Evolutionary conservation across 2,329 filamentous ascomycete species (phyloP).

Genomic region (Aspergillus sp.): DNA sequence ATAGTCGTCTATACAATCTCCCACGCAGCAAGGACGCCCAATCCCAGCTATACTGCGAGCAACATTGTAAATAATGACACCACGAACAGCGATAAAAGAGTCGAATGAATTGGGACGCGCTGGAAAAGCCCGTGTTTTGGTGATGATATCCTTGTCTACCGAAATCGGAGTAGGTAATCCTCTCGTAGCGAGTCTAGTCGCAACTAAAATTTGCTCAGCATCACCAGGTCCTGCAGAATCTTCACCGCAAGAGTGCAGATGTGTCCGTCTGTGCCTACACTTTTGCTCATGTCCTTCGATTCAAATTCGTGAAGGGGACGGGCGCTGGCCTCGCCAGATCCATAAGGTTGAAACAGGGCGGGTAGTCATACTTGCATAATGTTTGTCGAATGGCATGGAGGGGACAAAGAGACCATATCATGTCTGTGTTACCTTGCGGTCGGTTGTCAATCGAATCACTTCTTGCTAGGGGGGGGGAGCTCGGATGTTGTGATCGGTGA

Average conservation of each 20-base stretch:
- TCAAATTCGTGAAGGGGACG: background rate
- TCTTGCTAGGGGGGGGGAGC: background rate
- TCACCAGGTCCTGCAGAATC: background rate
- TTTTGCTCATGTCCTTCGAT: background rate
- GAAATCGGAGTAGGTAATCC: background rate
- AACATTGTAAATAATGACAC: background rate
- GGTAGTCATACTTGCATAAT: conserved; percentile 5
- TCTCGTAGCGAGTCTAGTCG: background rate
- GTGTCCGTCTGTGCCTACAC: background rate
- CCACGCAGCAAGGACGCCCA: background rate
- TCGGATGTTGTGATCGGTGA: background rate
- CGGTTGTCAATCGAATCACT: background rate
- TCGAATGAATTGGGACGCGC: background rate
- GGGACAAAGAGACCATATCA: background rate
- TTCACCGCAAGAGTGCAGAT: background rate
- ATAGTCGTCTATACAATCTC: background rate
- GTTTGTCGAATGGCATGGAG: conserved; percentile 6
- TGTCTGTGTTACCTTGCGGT: conserved; percentile 8
- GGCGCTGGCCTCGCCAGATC: background rate
- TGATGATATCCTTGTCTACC: background rate
- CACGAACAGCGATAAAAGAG: background rate
- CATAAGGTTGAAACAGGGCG: background rate
- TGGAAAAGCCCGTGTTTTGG: background rate
- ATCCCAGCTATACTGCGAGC: background rate
- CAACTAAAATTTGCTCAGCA: background rate